Conservation (phyloP, 345 rosid genomes). For the Lenwebbia sp. region DNA sequence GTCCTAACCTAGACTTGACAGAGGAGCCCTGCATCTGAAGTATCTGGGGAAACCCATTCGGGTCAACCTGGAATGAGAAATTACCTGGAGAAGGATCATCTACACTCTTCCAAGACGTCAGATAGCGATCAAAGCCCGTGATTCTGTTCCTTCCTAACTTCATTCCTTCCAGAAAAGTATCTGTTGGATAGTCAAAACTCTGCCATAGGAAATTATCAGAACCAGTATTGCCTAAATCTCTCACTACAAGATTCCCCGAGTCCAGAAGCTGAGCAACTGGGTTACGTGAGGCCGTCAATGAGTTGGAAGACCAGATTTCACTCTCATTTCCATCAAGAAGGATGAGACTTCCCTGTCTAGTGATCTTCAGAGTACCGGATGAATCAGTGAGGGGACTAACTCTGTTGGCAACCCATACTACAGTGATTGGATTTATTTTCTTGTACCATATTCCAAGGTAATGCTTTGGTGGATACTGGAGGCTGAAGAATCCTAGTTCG, state of each 20-base stretch:
- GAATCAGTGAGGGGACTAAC: background rate
- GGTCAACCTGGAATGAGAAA: constrained; percentile 4
- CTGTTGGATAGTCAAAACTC: constrained; percentile 35
- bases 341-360: constrained; percentile 6
- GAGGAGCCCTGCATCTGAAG: constrained; percentile 4
- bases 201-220: constrained; percentile 25
- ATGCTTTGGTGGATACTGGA: background rate
- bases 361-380: constrained; percentile 1
- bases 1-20: constrained; percentile 14
- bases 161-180: constrained; percentile 33
- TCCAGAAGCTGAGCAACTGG: constrained; percentile 23
- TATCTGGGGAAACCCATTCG: constrained; percentile 24
- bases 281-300: background rate
- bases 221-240: constrained; percentile 2
- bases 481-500: constrained; percentile 15
- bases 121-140: constrained; percentile 11
- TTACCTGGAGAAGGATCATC: constrained; percentile 29
- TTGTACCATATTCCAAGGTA: constrained; percentile 16
- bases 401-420: constrained; percentile 15
- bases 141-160: constrained; percentile 24
- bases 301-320: constrained; percentile 24
- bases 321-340: constrained; percentile 4
- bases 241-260: constrained; percentile 31
- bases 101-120: constrained; percentile 23
- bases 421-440: background rate